These are phyloP conservation scores for Combretum micranthum DNA, from an alignment of 345 rosid genomes.

Conservation along the genomic window DNA sequence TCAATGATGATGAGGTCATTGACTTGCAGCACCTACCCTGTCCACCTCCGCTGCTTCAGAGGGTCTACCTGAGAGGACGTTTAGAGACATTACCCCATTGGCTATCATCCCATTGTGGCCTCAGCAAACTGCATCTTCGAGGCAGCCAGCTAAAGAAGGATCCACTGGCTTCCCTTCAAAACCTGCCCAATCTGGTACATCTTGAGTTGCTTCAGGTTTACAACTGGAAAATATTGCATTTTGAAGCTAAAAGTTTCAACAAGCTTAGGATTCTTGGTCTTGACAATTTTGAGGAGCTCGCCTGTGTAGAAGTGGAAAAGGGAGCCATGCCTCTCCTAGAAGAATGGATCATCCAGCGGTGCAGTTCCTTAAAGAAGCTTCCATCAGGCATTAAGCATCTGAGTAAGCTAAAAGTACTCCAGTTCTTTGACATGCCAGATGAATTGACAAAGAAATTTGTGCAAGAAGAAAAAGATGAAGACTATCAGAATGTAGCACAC, in stretches of 20 bases:
- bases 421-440: constrained; percentile 18
- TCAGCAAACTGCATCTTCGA: constrained; percentile 15
- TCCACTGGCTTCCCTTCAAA: constrained; percentile 17
- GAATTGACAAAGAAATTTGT: constrained; percentile 13
- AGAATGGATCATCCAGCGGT: constrained; percentile 15
- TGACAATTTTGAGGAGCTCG: constrained; percentile 14
- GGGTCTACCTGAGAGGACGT: constrained; percentile 17
- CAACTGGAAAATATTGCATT: constrained; percentile 12
- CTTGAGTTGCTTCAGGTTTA: constrained; percentile 17
- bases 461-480: constrained; percentile 1
- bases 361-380: constrained; percentile 7
- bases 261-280: constrained; percentile 20
- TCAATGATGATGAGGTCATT: constrained; percentile 15
- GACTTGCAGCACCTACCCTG: constrained; percentile 13
- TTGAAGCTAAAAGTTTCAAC: constrained; percentile 17
- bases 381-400: constrained; percentile 25
- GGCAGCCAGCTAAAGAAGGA: constrained; percentile 17
- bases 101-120: constrained; percentile 15
- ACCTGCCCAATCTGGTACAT: constrained; percentile 19
- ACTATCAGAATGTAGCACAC: background rate
- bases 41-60: constrained; percentile 17
- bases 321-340: constrained; percentile 20
- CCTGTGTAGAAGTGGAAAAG: constrained; percentile 10
- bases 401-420: constrained; percentile 15
- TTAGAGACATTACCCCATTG: constrained; percentile 18